Evolutionary conservation across 768 basidiomycete genomes (phyloP).

Genomic region (Rhodotorula toruloides): DNA sequence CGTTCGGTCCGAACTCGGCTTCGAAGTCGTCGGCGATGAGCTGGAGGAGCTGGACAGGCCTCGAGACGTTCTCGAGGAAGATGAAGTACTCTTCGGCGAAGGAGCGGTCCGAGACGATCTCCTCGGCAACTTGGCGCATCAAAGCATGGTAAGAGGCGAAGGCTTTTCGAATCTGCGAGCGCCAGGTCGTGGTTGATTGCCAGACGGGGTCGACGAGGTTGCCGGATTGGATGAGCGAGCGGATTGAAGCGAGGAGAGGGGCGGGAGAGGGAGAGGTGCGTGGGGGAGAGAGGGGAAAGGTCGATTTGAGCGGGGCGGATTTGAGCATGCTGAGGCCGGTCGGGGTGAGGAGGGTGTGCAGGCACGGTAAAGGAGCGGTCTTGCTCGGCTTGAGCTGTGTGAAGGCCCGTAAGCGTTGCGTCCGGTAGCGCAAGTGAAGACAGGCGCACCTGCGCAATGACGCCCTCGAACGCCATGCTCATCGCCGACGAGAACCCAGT

Average conservation of each 20-base stretch:
- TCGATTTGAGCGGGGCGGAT: slow-evolving; percentile 35
- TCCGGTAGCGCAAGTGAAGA: too few species aligned
- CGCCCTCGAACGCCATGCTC: slow-evolving; percentile 35
- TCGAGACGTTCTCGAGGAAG: slow-evolving; percentile 37
- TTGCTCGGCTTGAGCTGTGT: slow-evolving; percentile 29
- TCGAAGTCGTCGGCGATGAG: slow-evolving; percentile 39
- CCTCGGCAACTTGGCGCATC: slow-evolving; percentile 31
- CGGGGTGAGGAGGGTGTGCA: slow-evolving; percentile 34
- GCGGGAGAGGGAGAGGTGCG: slow-evolving; percentile 24
- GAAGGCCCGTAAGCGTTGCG: neutral
- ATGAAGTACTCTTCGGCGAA: slow-evolving; percentile 34
- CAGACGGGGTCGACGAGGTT: slow-evolving; percentile 15
- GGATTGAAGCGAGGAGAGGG: slow-evolving; percentile 34
- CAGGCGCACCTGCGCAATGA: slow-evolving; percentile 26
- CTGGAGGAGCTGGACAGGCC: slow-evolving; percentile 34
- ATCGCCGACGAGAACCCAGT: slow-evolving; percentile 30
- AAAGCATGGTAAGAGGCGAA: slow-evolving; percentile 31
- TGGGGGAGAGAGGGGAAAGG: slow-evolving; percentile 32
- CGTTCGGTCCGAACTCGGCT: slow-evolving; percentile 30
- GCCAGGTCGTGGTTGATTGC: slow-evolving; percentile 27
- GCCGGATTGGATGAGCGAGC: slow-evolving; percentile 23
- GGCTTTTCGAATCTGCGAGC: slow-evolving; percentile 28
- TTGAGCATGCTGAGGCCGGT: slow-evolving; percentile 35
- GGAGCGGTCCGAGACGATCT: slow-evolving; percentile 15
- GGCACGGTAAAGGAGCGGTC: slow-evolving; percentile 22